Conservation (phyloP, 202 grass and related monocot species). For the Eragrostis tef region DNA sequence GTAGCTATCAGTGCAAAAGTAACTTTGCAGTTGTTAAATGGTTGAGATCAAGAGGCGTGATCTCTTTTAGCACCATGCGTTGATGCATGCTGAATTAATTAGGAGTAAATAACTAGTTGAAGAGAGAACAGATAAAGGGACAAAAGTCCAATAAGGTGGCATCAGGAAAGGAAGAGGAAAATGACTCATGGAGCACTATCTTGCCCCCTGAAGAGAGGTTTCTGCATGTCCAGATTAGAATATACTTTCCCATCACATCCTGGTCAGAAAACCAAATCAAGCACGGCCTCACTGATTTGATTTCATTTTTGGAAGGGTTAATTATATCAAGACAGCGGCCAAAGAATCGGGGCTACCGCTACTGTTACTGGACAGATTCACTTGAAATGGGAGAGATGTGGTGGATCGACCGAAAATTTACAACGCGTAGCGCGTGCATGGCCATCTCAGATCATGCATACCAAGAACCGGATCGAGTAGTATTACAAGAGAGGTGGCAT, state of each 20-base stretch:
- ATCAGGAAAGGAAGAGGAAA: slow-evolving; percentile 42
- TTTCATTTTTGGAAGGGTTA: neutral
- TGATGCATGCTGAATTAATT: slow-evolving; percentile 37
- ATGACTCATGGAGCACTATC: slow-evolving; percentile 57
- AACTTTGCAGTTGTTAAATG: slow-evolving; percentile 37
- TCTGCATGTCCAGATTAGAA: slow-evolving; percentile 30
- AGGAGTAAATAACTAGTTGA: slow-evolving; percentile 26
- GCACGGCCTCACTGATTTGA: neutral
- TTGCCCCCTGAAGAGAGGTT: neutral
- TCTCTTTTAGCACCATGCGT: slow-evolving; percentile 24
- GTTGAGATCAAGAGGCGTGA: slow-evolving; percentile 23
- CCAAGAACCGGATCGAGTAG: slow-evolving; percentile 35
- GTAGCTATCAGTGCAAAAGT: slow-evolving; percentile 46
- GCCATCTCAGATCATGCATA: slow-evolving; percentile 54
- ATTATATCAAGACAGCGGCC: too few species aligned
- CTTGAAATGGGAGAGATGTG: slow-evolving; percentile 3
- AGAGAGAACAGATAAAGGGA: slow-evolving; percentile 21
- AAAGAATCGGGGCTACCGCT: slow-evolving; percentile 4
- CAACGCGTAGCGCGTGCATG: slow-evolving; percentile 5
- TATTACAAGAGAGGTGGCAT: slow-evolving; percentile 46
- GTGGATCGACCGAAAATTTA: slow-evolving; percentile 53
- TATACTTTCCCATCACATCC: slow-evolving; percentile 10
- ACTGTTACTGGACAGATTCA: neutral
- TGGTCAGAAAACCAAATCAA: slow-evolving; percentile 47
- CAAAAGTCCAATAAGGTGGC: slow-evolving; percentile 39